Evolutionary conservation across 2,329 filamentous ascomycete species (phyloP).

Genomic region (Apiospora kogelbergensis): DNA sequence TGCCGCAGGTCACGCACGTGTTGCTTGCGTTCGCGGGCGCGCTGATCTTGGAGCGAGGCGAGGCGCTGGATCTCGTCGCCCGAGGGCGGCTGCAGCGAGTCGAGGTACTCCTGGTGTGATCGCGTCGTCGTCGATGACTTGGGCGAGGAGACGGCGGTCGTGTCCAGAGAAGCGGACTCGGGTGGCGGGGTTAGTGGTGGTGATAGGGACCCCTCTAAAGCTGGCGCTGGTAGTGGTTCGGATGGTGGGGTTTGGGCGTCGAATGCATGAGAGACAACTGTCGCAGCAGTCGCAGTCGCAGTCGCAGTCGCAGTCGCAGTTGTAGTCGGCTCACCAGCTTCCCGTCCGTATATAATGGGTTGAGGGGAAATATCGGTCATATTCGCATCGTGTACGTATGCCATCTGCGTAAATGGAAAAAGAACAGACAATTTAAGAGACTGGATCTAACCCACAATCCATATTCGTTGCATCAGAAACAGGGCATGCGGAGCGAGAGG

Average conservation of each 20-base stretch:
- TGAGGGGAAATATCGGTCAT: not conserved
- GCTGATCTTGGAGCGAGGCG: slow-evolving; percentile 46
- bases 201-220: slow-evolving; percentile 23
- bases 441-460: not conserved
- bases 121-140: slow-evolving; percentile 18
- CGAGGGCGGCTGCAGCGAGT: slow-evolving; percentile 49
- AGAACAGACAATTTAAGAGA: not conserved
- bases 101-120: slow-evolving; percentile 46
- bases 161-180: slow-evolving; percentile 20
- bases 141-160: slow-evolving; percentile 21
- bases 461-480: not conserved
- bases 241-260: slow-evolving; percentile 12
- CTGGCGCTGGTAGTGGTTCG: slow-evolving; percentile 13
- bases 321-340: slow-evolving; percentile 2
- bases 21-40: slow-evolving; percentile 44
- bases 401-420: not conserved
- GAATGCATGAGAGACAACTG: not conserved
- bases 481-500: not conserved
- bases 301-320: not conserved
- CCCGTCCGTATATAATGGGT: not conserved
- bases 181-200: slow-evolving; percentile 19
- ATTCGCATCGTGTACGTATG: not conserved
- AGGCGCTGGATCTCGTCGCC: slow-evolving; percentile 48
- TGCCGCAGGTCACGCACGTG: slow-evolving; percentile 36
- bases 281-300: too few species aligned